Base-by-base conservation (phyloP, 306 rosid species). In the Senna tora region DNA sequence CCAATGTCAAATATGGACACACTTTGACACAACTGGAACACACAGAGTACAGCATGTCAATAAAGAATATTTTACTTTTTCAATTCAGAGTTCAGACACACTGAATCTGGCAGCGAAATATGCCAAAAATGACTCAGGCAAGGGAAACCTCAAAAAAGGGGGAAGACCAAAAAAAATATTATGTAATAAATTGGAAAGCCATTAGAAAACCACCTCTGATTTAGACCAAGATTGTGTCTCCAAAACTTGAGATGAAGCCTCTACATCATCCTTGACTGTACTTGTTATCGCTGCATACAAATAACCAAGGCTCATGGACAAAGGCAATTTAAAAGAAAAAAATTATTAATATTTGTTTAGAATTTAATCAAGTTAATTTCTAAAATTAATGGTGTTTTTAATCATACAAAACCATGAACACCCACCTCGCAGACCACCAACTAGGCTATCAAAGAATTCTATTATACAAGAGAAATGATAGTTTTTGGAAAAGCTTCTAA, bases 201-300 rank as follows among this genome's bases (percentile, higher is more conserved):
- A 20, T n/a, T 14, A 39, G 9, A 33, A 65, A 81, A 84, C 77
- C 79, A 91, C 98, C 97, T 90, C 91, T 13, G 88, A 84, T 25
- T 67, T 42, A 59, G 90, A 75, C 84, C 76, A 68, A 71, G 73
- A 59, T 22, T 80, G 75, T 66, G 84, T 47, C 77, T 84, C 90
- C 73, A 28, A 77, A 45, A 57, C 77, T 69, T 86, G 73, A 34
- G 91, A 86, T 62, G 83, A 73, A 76, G 56, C 62, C 56, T 79
- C 88, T 70, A 67, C 90, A 75, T 81, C 89, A 61, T 87, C 69
- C 53, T 69, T 74, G 41, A 75, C 67, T 41, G 83, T 66, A 84
- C 77, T 84, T 61, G 81, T 82, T 52, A 76, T 72, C 62, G 86
- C 94, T 87, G 89, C 79, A 76, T 36, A 69, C 19, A 79, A 65